Evolutionary conservation across 805 yeast species (phyloP), one percentile per base, ranked within the genome.

Genomic region (Candida krabiensis): DNA sequence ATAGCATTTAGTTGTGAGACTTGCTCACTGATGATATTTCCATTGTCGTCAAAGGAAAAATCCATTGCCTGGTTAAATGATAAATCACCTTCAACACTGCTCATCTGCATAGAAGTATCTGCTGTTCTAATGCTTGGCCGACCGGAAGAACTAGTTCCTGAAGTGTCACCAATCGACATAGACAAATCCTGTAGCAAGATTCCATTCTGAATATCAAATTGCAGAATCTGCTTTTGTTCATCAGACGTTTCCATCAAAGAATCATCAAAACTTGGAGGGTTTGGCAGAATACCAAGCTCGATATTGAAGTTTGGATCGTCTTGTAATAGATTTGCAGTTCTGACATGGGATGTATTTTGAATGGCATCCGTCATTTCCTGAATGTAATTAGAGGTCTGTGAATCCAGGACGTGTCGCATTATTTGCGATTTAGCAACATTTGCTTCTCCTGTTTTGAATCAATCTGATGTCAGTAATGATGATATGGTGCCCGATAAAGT

Each of bases 281-380:
- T 8, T 11, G 65, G 64, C 4, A 63, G 41, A 5, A 66, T 33
- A 2, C 58, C 66, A 14, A 46, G 44, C 9, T 59, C 56, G 19
- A 67, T 59, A 40, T 56, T 53, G 47, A 70, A 70, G 31, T 47
- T 32, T 0, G 68, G 70, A 37, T 69, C 74, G 45, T 71, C 75
- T 14, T 37, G 39, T 9, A 56, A 34, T 5, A 48, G 17, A 13
- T 41, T 38, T 8, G 32, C 30, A 2, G 44, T 13, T 30, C 42
- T 34, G 4, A 41, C 28, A 14, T 40, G 47, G 16, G 34, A 4
- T 3, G 35, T 39, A 7, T 17, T 24, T 12, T 40, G 35, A 28
- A 38, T 24, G 2, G 38, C 33, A 9, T 30, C 40, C 9, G 27
- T 25, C n/a, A 45, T 28, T 22, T 42, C 44, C n/a, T 30, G 16